These are phyloP conservation scores for Collybiopsis confluens DNA, from an alignment of 768 basidiomycete genomes.

Conservation along the genomic window DNA sequence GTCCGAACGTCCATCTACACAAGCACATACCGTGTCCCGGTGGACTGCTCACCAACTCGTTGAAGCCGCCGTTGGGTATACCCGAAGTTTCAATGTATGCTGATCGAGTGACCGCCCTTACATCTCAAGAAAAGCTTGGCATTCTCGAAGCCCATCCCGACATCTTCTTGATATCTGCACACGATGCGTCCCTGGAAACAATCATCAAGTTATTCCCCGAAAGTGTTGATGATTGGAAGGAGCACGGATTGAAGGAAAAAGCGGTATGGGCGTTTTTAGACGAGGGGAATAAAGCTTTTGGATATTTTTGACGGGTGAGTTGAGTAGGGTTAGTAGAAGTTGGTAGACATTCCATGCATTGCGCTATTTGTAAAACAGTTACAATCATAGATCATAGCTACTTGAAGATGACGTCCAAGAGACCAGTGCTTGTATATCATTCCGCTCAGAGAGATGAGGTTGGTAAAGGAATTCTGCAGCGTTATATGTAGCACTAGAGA, in stretches of 20 bases:
- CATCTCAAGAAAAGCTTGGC: constrained; percentile 9
- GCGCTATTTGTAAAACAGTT: too few relatives aligned
- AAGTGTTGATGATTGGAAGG: constrained; percentile 15
- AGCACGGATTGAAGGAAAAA: constrained; percentile 14
- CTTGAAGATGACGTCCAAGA: too few relatives aligned
- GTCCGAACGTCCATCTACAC: constrained; percentile 17
- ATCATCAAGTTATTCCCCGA: constrained; percentile 12
- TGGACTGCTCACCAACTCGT: constrained; percentile 4
- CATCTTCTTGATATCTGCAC: constrained; percentile 15
- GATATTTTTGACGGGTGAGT: too few relatives aligned
- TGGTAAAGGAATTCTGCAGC: too few relatives aligned
- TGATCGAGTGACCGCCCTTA: constrained; percentile 7
- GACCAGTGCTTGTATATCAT: too few relatives aligned
- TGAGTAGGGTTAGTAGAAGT: too few relatives aligned
- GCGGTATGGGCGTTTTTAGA: constrained; percentile 15
- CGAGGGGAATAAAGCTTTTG: constrained; percentile 8
- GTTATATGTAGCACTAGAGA: too few relatives aligned
- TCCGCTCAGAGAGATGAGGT: too few relatives aligned
- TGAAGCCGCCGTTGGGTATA: background rate
- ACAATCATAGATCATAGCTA: too few relatives aligned
- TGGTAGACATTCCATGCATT: too few relatives aligned
- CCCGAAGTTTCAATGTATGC: constrained; percentile 6
- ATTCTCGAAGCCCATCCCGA: constrained; percentile 16
- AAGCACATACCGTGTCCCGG: constrained; percentile 13
- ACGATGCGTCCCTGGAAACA: constrained; percentile 14